These are phyloP conservation scores for Dorcoceras hygrometricum DNA, from an alignment of 257 asterid genomes.

Conservation along the genomic window DNA sequence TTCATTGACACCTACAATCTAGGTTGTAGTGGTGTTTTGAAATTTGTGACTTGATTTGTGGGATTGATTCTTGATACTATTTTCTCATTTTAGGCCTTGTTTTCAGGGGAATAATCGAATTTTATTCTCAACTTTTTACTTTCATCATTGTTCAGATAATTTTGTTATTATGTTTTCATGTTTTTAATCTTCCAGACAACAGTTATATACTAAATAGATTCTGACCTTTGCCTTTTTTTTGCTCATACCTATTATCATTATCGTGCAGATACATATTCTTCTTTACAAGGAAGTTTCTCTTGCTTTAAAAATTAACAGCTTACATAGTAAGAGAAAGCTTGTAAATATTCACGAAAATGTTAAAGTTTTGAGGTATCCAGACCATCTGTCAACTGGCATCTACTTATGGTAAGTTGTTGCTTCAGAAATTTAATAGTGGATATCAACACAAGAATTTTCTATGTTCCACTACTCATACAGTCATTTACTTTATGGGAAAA, in stretches of 20 bases:
- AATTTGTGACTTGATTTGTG: not conserved
- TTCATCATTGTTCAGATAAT: not conserved
- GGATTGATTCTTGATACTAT: too few relatives aligned
- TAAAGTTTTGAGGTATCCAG: constrained; percentile 77
- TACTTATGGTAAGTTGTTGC: constrained; percentile 68
- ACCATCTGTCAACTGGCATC: constrained; percentile 76
- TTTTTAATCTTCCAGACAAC: not conserved
- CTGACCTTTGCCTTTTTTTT: not conserved
- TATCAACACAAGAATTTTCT: constrained; percentile 3
- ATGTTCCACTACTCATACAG: not conserved
- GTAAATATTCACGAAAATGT: constrained; percentile 82
- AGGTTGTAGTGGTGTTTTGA: not conserved
- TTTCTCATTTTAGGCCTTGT: not conserved
- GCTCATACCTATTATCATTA: constrained; percentile 15
- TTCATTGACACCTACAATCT: not conserved
- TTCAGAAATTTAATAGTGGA: constrained; percentile 20
- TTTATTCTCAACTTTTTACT: not conserved
- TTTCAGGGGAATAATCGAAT: not conserved
- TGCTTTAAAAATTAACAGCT: constrained; percentile 91
- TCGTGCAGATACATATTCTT: constrained; percentile 83
- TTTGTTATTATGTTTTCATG: too few relatives aligned
- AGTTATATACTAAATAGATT: constrained; percentile 15
- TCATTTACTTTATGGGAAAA: constrained; percentile 17
- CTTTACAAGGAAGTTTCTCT: constrained; percentile 94
- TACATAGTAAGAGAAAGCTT: constrained; percentile 72